phyloP scores from a whole-genome alignment of 495 filamentous ascomycete species.

The Podospora anserina region DNA sequence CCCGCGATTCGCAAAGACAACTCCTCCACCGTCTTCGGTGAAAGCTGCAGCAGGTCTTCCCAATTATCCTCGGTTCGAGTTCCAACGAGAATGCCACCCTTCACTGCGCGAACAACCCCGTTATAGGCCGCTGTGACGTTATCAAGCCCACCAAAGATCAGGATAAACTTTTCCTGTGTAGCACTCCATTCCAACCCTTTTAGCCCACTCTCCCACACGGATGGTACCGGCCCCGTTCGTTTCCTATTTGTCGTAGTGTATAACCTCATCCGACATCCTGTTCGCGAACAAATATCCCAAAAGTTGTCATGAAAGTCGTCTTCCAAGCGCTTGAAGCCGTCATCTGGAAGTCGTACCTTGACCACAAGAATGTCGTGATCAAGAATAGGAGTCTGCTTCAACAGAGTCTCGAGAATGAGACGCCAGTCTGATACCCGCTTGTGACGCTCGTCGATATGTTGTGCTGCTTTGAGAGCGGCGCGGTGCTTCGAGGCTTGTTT shows the following conservation, averaged over 20 bases:
- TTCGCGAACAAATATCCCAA: background rate
- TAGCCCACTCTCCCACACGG: background rate
- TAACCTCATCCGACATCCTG: background rate
- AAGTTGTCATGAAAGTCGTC: slow-evolving; percentile 4
- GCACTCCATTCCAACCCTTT: background rate
- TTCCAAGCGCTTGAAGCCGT: slow-evolving; percentile 8
- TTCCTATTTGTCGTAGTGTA: background rate
- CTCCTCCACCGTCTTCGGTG: background rate
- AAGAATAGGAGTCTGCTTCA: slow-evolving; percentile 20
- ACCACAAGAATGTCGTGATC: slow-evolving; percentile 5
- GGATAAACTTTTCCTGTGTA: background rate
- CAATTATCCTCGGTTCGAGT: background rate
- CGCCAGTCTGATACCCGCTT: slow-evolving; percentile 28
- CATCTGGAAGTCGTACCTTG: slow-evolving; percentile 20
- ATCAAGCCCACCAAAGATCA: background rate
- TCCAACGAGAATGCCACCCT: background rate
- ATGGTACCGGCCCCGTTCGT: background rate
- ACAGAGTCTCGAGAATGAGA: slow-evolving; percentile 22
- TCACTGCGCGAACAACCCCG: background rate
- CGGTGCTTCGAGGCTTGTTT: slow-evolving; percentile 1
- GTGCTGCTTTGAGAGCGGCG: slow-evolving; percentile 12
- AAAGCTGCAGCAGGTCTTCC: background rate
- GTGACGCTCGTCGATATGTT: slow-evolving; percentile 1
- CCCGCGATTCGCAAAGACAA: background rate
- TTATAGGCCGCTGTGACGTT: background rate